A percentile compares a stretch with the other conserved stretches of the same genome.
These are phyloP conservation scores for Trichoderma sp. DNA, from an alignment of 2,329 filamentous ascomycete genomes.

Conservation along the genomic window DNA sequence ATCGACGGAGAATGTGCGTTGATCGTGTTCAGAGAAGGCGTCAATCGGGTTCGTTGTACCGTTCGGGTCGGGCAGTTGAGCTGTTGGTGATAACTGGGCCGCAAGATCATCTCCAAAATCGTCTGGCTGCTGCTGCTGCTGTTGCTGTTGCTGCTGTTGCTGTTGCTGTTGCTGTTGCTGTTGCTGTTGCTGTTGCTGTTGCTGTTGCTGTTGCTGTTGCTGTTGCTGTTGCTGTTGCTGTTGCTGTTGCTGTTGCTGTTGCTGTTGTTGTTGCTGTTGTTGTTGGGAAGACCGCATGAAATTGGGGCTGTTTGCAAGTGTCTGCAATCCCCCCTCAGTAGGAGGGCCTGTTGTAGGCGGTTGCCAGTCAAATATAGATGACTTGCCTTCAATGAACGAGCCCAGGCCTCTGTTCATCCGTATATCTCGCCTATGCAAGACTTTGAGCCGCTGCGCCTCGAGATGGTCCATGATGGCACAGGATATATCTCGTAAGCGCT, in stretches of 20 bases:
- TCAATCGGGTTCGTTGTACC: background rate
- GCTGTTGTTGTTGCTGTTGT: no score
- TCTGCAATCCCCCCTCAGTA: background rate
- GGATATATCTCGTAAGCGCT: conserved; percentile 34
- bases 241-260: background rate
- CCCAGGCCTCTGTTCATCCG: conserved; percentile 43
- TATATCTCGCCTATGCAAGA: conserved; percentile 36
- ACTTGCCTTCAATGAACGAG: conserved; percentile 40
- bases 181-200: background rate
- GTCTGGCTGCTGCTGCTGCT: background rate
- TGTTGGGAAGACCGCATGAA: conserved; percentile 13
- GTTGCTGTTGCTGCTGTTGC: background rate
- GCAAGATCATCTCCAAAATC: background rate
- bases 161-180: no score
- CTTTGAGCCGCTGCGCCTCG: conserved; percentile 34
- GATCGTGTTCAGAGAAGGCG: background rate
- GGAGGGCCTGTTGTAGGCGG: background rate
- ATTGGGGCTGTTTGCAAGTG: conserved; percentile 28
- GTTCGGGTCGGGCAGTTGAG: background rate
- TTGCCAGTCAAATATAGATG: conserved; percentile 34
- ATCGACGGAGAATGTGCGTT: background rate
- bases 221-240: background rate
- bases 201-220: background rate
- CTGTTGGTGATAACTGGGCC: background rate
- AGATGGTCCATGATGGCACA: conserved; percentile 42